Base-by-base conservation (phyloP, 768 basidiomycete species). In the Gyrodon lividus region DNA sequence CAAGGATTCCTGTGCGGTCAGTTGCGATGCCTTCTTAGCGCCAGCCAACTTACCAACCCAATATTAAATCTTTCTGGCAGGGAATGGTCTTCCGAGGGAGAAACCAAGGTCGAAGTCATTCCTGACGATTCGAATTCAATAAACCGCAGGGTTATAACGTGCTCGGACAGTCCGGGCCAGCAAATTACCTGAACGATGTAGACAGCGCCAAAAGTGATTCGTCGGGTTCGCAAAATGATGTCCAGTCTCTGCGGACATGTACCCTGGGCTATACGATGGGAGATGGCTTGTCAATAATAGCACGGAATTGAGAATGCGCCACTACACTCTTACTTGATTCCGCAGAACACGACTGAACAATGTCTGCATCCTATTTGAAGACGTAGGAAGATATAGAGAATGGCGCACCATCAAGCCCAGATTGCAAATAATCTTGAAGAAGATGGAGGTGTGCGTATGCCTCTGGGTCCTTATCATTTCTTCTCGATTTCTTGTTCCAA, bases 161-260 rank as follows among this genome's bases (percentile, higher is more conserved):
- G 37, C 8, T 9, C 17, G 6, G 7, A 16, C 12, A 26, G 28
- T 17, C 10, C 5, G 19, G 9, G 2, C 12, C 24, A 14, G 49
- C 26, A 22, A 57, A 63, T 28, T 56, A 82, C 89, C 85, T 40
- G 87, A 83, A 38, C 74, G 73, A 57, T 87, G 74, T 0, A 94
- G 72, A 52, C 87, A 87, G 39, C 69, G 72, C 87, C 87, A 92
- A 66, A 92, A 92, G 56, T 91, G 89, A 60, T 94, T 93, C 2
- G 83, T 84, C 0, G 83, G 84, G 60, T 87, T 81, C 1, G 83
- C 87, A 58, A 83, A 94, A 64, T 93, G 90, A 64, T 89, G 87
- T 0, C 91, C 91, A 3, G 75, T 73, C 50, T 75, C 74, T 0
- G 87, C 84, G 0, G 89, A 91, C 63, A 72, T 77, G 55, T 77